Conservation (phyloP, 208 protist species). For the Crithidia brevicula region DNA sequence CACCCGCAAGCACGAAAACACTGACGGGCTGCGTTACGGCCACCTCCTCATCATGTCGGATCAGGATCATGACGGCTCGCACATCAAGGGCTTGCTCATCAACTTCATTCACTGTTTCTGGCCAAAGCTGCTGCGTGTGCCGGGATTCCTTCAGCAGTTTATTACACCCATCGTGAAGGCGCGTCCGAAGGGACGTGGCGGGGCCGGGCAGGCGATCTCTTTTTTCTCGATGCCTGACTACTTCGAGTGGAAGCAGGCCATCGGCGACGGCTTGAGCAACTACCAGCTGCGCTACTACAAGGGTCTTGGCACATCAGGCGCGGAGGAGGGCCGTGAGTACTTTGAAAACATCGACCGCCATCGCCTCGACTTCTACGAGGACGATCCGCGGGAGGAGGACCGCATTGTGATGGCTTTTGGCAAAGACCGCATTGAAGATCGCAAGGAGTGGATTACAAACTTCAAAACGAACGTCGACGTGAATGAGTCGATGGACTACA, state of each 20-base stretch:
- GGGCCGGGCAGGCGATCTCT: slow-evolving; percentile 60
- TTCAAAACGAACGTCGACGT: slow-evolving; percentile 89
- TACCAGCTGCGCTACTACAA: slow-evolving; percentile 99
- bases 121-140: slow-evolving; percentile 96
- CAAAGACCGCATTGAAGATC: slow-evolving; percentile 97
- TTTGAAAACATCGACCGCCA: slow-evolving; percentile 98
- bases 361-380: slow-evolving; percentile 95
- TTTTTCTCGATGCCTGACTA: slow-evolving; percentile 99
- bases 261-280: slow-evolving; percentile 68
- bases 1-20: slow-evolving; percentile 88
- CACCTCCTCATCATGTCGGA: slow-evolving; percentile 99
- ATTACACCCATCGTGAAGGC: slow-evolving; percentile 99
- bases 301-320: slow-evolving; percentile 97
- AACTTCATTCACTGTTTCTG: slow-evolving; percentile 99
- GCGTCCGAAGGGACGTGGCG: slow-evolving; percentile 80
- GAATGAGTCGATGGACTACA: slow-evolving; percentile 92
- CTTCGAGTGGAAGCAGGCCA: slow-evolving; percentile 94
- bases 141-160: slow-evolving; percentile 99
- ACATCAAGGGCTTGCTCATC: slow-evolving; percentile 99
- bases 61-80: slow-evolving; percentile 99
- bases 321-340: slow-evolving; percentile 99
- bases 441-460: slow-evolving; percentile 98
- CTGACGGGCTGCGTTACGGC: slow-evolving; percentile 98
- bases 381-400: slow-evolving; percentile 85
- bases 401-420: slow-evolving; percentile 98